Percentiles rank a stretch among this genome's conserved stretches.
phyloP scores from a whole-genome alignment of 257 asterid genomes.

The Solanum ossicruentum region DNA sequence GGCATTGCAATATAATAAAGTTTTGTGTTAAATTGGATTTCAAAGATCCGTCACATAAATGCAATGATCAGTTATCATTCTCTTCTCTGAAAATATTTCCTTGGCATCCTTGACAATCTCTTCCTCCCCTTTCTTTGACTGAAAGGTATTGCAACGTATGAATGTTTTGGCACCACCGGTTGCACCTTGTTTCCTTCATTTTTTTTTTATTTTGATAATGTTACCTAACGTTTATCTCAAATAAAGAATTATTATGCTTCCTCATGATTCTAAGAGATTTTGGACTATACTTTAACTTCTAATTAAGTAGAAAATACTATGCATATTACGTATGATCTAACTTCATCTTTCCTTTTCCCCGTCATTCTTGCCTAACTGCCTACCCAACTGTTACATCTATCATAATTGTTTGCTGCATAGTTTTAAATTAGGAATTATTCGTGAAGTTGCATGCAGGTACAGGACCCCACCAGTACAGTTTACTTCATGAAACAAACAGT shows the following conservation, averaged over 20 bases:
- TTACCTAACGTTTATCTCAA: too few relatives aligned
- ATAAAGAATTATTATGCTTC: too few relatives aligned
- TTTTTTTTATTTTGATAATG: too few relatives aligned
- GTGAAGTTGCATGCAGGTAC: conserved; percentile 1
- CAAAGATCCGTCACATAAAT: background rate
- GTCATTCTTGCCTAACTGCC: too few relatives aligned
- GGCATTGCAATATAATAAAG: background rate
- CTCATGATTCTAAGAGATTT: too few relatives aligned
- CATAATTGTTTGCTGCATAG: background rate
- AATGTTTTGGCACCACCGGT: too few relatives aligned
- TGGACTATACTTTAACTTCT: too few relatives aligned
- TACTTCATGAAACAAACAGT: conserved; percentile 96
- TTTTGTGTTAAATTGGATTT: background rate
- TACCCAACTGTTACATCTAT: background rate
- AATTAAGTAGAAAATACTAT: too few relatives aligned
- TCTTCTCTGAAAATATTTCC: background rate
- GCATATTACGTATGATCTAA: too few relatives aligned
- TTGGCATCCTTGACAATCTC: background rate
- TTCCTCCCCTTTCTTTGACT: background rate
- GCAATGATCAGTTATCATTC: background rate
- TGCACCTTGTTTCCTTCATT: too few relatives aligned
- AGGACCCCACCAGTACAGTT: conserved; percentile 50
- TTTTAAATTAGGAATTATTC: background rate
- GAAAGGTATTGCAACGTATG: background rate
- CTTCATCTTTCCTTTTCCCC: too few relatives aligned